Percentiles rank a stretch among this genome's conserved stretches.
These are phyloP conservation scores for Rhynchosporium secalis DNA, from an alignment of 2,329 filamentous ascomycete species.

Conservation along the genomic window DNA sequence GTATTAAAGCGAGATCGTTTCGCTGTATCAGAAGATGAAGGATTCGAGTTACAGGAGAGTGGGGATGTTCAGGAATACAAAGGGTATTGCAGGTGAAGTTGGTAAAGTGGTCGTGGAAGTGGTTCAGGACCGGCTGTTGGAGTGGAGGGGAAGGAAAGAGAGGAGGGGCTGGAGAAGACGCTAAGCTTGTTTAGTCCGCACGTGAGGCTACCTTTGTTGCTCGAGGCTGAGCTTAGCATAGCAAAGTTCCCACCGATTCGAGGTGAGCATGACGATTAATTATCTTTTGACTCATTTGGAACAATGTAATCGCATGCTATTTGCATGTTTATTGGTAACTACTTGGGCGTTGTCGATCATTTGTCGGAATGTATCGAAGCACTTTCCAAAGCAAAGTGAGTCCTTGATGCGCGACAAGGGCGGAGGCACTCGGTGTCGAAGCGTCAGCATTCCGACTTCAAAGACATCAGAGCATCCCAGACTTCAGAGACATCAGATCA, in stretches of 20 bases:
- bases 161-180: too few species aligned
- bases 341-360: too few species aligned
- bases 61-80: slow-evolving; percentile 18
- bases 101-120: slow-evolving; percentile 13
- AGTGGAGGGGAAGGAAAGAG: background rate
- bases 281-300: background rate
- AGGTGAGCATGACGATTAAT: too few species aligned
- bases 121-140: background rate
- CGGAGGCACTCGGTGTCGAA: too few species aligned
- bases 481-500: too few species aligned
- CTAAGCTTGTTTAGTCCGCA: background rate
- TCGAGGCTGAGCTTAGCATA: background rate
- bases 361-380: too few species aligned
- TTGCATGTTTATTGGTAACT: background rate
- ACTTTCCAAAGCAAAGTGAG: too few species aligned
- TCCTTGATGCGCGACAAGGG: too few species aligned
- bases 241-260: background rate
- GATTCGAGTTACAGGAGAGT: slow-evolving; percentile 17
- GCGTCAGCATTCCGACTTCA: too few species aligned
- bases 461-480: too few species aligned
- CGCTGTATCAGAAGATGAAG: slow-evolving; percentile 27
- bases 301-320: too few species aligned
- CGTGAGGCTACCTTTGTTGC: background rate
- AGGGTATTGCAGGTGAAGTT: background rate
- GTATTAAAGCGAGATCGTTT: slow-evolving; percentile 26